A percentile compares a stretch with the other conserved stretches of the same genome.
Evolutionary conservation across 495 filamentous ascomycete genomes (phyloP).

Genomic region (Hypomontagnella submonticulosa): DNA sequence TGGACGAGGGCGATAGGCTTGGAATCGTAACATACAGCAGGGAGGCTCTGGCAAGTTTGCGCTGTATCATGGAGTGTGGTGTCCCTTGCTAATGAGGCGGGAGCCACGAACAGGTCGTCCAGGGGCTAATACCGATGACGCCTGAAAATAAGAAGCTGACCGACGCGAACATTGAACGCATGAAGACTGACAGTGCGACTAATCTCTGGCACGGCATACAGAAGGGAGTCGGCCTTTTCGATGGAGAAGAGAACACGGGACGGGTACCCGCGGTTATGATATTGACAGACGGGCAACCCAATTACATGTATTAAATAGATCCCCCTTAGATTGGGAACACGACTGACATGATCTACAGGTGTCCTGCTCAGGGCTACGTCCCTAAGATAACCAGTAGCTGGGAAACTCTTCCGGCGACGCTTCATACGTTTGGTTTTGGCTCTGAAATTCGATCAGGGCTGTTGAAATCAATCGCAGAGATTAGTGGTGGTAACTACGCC

Average conservation of each 20-base stretch:
- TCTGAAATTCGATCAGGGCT: slow-evolving; percentile 53
- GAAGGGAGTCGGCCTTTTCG: slow-evolving; percentile 51
- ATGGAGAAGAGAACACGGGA: slow-evolving; percentile 21
- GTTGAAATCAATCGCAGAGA: slow-evolving; percentile 58
- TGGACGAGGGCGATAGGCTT: slow-evolving; percentile 54
- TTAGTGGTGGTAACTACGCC: slow-evolving; percentile 56
- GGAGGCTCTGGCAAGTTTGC: slow-evolving; percentile 39
- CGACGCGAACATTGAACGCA: slow-evolving; percentile 46
- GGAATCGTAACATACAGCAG: slow-evolving; percentile 58
- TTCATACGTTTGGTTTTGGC: slow-evolving; percentile 63
- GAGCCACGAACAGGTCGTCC: slow-evolving; percentile 45
- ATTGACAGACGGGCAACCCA: slow-evolving; percentile 60
- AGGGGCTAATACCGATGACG: slow-evolving; percentile 53
- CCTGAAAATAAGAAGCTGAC: slow-evolving; percentile 45
- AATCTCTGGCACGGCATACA: slow-evolving; percentile 59
- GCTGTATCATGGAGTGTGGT: not conserved
- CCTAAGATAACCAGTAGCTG: slow-evolving; percentile 49
- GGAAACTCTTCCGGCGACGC: slow-evolving; percentile 50
- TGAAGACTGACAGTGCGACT: slow-evolving; percentile 45
- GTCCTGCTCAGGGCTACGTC: slow-evolving; percentile 50
- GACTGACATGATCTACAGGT: slow-evolving; percentile 20
- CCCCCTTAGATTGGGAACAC: not conserved
- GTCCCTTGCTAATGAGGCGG: slow-evolving; percentile 8
- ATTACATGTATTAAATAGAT: slow-evolving; percentile 46
- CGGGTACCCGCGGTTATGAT: slow-evolving; percentile 57